These are phyloP conservation scores for Cryphonectria parasitica DNA, from an alignment of 2,329 filamentous ascomycete species.

Conservation along the genomic window DNA sequence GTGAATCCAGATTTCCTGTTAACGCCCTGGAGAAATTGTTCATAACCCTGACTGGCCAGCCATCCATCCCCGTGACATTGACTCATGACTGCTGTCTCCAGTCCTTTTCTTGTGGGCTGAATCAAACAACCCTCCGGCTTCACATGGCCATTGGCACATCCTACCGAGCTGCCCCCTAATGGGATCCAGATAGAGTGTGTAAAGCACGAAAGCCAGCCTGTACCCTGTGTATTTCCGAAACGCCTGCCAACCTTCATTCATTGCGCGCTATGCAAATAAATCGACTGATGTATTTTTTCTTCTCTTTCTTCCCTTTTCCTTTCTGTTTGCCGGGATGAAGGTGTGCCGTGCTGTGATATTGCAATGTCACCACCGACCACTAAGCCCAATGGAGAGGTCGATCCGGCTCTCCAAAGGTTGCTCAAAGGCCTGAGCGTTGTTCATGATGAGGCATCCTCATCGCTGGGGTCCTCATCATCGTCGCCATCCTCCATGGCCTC, in stretches of 20 bases:
- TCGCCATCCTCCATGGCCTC: slow-evolving; percentile 65
- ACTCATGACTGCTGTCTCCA: neutral
- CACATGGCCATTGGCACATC: neutral
- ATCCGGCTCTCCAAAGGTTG: neutral
- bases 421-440: neutral
- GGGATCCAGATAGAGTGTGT: neutral
- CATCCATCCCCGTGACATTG: neutral
- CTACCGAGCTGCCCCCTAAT: neutral
- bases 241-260: slow-evolving; percentile 20
- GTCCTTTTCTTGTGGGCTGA: neutral
- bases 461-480: slow-evolving; percentile 50
- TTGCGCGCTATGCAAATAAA: slow-evolving; percentile 29
- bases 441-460: slow-evolving; percentile 4
- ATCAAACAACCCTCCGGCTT: neutral
- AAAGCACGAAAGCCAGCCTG: slow-evolving; percentile 7
- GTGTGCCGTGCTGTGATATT: neutral
- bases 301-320: too few relatives aligned
- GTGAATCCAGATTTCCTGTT: neutral
- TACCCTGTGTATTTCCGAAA: slow-evolving; percentile 20
- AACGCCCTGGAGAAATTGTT: neutral
- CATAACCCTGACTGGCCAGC: neutral
- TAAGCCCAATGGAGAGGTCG: neutral
- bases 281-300: neutral
- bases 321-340: neutral
- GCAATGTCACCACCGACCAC: neutral